Evolutionary conservation across 768 basidiomycete genomes (phyloP).

Genomic region (Leccinum barrowsii): DNA sequence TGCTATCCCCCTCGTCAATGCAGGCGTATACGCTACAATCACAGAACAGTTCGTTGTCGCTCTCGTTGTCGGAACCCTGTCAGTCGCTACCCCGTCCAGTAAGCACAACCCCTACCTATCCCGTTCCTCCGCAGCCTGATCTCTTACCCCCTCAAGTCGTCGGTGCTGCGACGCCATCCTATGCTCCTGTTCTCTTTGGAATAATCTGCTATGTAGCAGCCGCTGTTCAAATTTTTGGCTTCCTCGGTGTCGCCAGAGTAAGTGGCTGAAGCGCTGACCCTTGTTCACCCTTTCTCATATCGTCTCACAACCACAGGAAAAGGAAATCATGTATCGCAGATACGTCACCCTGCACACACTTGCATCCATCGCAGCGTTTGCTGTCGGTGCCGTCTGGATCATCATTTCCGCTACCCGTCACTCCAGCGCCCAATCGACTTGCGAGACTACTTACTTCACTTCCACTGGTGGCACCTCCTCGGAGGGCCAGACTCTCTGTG

Average conservation of each 20-base stretch:
- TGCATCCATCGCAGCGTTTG: slow-evolving; percentile 57
- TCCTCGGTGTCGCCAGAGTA: slow-evolving; percentile 80
- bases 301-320: slow-evolving; percentile 50
- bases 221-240: slow-evolving; percentile 75
- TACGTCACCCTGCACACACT: slow-evolving; percentile 67
- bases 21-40: slow-evolving; percentile 81
- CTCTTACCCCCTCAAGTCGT: slow-evolving; percentile 54
- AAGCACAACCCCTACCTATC: slow-evolving; percentile 35
- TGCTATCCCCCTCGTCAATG: slow-evolving; percentile 86
- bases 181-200: slow-evolving; percentile 71
- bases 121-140: slow-evolving; percentile 6
- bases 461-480: slow-evolving; percentile 31
- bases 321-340: slow-evolving; percentile 56
- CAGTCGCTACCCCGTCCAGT: slow-evolving; percentile 80
- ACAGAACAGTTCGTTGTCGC: slow-evolving; percentile 71
- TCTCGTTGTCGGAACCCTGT: slow-evolving; percentile 65
- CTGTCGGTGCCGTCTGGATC: slow-evolving; percentile 77
- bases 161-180: slow-evolving; percentile 78
- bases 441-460: slow-evolving; percentile 55
- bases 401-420: slow-evolving; percentile 79
- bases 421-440: slow-evolving; percentile 61
- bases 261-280: not conserved
- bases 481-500: slow-evolving; percentile 74
- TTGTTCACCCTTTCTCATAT: not conserved
- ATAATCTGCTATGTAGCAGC: slow-evolving; percentile 75